Conservation (phyloP, 2,329 filamentous ascomycete species). For the Thermochaetoides dissita region DNA sequence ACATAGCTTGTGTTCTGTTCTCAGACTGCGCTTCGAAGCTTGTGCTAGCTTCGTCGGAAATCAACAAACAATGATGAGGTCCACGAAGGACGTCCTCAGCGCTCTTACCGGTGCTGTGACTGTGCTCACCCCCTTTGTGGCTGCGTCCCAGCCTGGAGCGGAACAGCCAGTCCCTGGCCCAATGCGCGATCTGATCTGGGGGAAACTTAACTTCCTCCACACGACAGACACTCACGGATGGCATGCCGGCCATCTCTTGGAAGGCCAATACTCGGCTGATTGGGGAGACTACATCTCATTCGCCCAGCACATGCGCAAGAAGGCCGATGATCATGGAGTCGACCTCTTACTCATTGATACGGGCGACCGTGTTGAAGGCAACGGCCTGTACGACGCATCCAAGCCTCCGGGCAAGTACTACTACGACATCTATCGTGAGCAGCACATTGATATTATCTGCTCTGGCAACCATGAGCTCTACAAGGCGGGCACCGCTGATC, state of each 20-base stretch:
- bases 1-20: no score
- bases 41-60: no score
- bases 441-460: slow-evolving; percentile 70
- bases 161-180: slow-evolving; percentile 65
- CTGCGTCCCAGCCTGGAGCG: slow-evolving; percentile 62
- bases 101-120: slow-evolving; percentile 16
- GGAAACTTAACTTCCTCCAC: slow-evolving; percentile 92
- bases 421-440: slow-evolving; percentile 72
- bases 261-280: slow-evolving; percentile 86
- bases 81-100: neutral
- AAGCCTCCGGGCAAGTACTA: slow-evolving; percentile 77
- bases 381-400: slow-evolving; percentile 85
- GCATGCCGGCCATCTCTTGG: slow-evolving; percentile 84
- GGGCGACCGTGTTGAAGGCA: slow-evolving; percentile 83
- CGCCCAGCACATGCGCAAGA: slow-evolving; percentile 63
- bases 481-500: slow-evolving; percentile 58
- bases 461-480: slow-evolving; percentile 95
- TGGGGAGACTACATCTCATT: slow-evolving; percentile 98
- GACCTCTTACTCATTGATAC: slow-evolving; percentile 93
- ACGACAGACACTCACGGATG: slow-evolving; percentile 95
- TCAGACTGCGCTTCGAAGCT: no score
- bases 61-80: neutral
- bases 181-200: slow-evolving; percentile 74
- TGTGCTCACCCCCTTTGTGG: slow-evolving; percentile 22
- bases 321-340: slow-evolving; percentile 61